Evolutionary conservation across 202 grass and related monocot species (phyloP), one percentile per base, ranked within the genome.

Genomic region (Panicum hallii): DNA sequence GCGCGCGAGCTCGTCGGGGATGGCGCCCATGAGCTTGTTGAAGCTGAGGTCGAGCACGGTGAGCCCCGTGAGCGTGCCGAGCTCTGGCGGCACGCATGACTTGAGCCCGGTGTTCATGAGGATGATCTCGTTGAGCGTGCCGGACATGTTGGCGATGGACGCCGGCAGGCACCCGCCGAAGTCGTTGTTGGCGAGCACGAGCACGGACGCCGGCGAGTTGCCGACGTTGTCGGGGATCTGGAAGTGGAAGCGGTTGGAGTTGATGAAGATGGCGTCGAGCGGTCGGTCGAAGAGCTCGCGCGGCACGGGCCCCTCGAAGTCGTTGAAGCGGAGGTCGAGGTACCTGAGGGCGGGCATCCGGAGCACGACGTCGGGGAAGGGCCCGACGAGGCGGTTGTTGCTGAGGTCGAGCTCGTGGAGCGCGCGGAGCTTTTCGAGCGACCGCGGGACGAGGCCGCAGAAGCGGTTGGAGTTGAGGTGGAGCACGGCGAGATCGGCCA

Each of bases 401-500:
- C 95, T 97, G 87, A 97, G 79, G 78, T 97, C 95, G 70, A 97
- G 88, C 87, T 97, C 95, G 67, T 86, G 66, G 67, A 97, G 92
- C 20, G 69, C 38, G 66, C 2, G 4, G 4, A 97, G n/a, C 0
- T 1, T 9, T 1, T 82, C 46, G 4, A 97, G 54, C 0, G 88
- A 83, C 1, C 30, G 3, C 0, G 88, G 88, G 0, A 94, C 86
- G 13, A 84, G 67, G 79, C 96, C 93, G 85, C 95, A 98, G 88
- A 95, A 88, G 66, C 96, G 96, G 87, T 98, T 98, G 57, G 96
- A 98, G 91, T 98, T 95, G 91, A 87, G 77, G 67, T 95, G 96
- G 23, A 98, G 64, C 13, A 98, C 70, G 36, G 91, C 86, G 72
- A 98, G 91, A 75, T 98, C 93, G 42, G 61, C 6, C 32, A 98